Base-by-base conservation (phyloP, 169 alveolate genomes). In the Plasmodium coatneyi region DNA sequence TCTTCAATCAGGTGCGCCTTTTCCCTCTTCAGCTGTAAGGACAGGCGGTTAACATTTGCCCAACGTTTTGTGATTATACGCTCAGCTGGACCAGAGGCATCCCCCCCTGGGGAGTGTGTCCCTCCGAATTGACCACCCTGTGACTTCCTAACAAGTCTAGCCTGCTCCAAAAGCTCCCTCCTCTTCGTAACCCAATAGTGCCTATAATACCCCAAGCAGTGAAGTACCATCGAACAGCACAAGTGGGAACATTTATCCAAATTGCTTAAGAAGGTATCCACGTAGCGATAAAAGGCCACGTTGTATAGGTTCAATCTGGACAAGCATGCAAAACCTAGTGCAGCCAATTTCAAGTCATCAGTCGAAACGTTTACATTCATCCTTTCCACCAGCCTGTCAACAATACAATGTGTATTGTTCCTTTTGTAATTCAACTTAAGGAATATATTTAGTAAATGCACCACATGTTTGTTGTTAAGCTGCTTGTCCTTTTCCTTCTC, bases 361-460 rank as follows among this genome's bases (percentile, higher is more conserved):
- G 19, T 4, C 30, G 14, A 41, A 28, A 30, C 41, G 28, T 76
- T 56, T 3, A 34, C 2, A 81, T 39, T 80, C 22, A 91, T n/a
- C 54, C 41, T 66, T 81, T 71, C 5, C 76, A 80, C 22, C 22
- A 91, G 74, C 22, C 25, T 5, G 52, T 71, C 25, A 43, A 80
- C 74, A 32, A 49, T 28, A 49, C 14, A 19, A 80, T 46, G 39
- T 0, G 41, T 19, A n/a, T 32, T 82, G 54, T 36, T 46, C n/a
- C 39, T 70, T 71, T 81, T 49, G 70, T 81, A 71, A 70, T 82
- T 91, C 41, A 91, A 30, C 70, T 91, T 91, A n/a, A 91, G 71
- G 74, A 52, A 91, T 71, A 91, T 81, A 91, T 91, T 91, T 71
- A 91, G 56, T 34, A 91, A 43, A 30, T 91, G 78, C 82, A 91